Percentiles rank a stretch among this genome's conserved stretches.
Conservation (phyloP, 208 protist species). For the Herpetomonas tarakana region DNA sequence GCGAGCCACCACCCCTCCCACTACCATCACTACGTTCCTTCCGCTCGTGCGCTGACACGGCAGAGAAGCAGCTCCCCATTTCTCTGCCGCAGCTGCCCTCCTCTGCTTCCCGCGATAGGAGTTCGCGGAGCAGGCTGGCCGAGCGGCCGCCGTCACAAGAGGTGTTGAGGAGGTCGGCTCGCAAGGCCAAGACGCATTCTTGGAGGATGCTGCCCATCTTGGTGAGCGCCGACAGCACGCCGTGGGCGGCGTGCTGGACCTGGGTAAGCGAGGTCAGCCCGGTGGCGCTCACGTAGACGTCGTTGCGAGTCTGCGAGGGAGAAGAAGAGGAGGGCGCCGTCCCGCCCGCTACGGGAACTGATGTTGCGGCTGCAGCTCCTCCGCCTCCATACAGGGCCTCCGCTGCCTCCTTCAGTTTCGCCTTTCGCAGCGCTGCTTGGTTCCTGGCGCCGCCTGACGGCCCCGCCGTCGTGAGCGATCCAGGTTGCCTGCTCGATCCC, state of each 20-base stretch:
- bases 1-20: too few species aligned
- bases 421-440: too few species aligned
- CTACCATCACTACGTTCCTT: too few species aligned
- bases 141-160: conserved; percentile 19
- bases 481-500: neutral
- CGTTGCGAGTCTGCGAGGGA: too few species aligned
- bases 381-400: neutral
- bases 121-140: conserved; percentile 14
- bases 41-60: too few species aligned
- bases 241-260: conserved; percentile 27
- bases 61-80: too few species aligned
- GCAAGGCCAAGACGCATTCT: conserved; percentile 45
- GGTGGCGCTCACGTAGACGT: neutral
- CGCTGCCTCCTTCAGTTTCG: neutral
- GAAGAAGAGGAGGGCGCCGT: too few species aligned
- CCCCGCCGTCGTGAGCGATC: neutral
- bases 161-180: conserved; percentile 22
- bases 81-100: too few species aligned
- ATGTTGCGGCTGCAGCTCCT: too few species aligned
- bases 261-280: conserved; percentile 10
- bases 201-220: conserved; percentile 61
- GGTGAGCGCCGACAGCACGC: conserved; percentile 35
- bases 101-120: conserved; percentile 3
- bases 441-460: neutral
- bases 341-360: too few species aligned